Base-by-base conservation (phyloP, 345 rosid genomes). In the Gossypium australe region DNA sequence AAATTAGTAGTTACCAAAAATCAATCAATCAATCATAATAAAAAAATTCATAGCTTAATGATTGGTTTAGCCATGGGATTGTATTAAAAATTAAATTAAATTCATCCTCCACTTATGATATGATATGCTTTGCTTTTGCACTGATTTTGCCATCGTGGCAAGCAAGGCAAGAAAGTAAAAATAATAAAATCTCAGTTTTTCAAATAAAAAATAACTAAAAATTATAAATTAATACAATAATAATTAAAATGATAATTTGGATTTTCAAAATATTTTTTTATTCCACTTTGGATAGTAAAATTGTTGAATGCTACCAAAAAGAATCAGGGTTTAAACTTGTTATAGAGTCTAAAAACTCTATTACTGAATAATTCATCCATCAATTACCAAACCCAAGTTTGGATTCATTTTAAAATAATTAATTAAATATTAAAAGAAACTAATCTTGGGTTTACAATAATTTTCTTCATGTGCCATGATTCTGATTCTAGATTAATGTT, bases 401-500 rank as follows among this genome's bases (percentile, higher is more conserved):
- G 1, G 25, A 9, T 55, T 55, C 9, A 60, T 65, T 18, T 44
- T 20, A 34, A 34, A 34, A 34, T 7, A 66, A 34, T 41, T 17
- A 3, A 9, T 41, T 62, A 17, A 64, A 63, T 34, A 5, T 34
- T 34, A 34, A 34, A 34, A 34, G 41, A 34, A 34, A 5, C 41
- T 5, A 34, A 18, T 20, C 52, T 20, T 20, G 12, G 17, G 9
- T 22, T 22, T 0, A 12, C 41, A 22, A 48, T 51, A 29, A n/a
- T 11, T 43, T 70, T 59, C 13, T 61, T 43, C 11, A 27, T 16
- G 18, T 20, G 47, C 64, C 22, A 60, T 79, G 85, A 83, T 83
- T 81, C 86, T 51, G 78, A 73, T 81, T 80, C 81, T 81, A 74
- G 85, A 85, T 81, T 47, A 76, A 56, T 59, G 79, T 74, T 79